phyloP scores from a whole-genome alignment of 2,329 filamentous ascomycete genomes.

The Trichoderma atrobrunneum region DNA sequence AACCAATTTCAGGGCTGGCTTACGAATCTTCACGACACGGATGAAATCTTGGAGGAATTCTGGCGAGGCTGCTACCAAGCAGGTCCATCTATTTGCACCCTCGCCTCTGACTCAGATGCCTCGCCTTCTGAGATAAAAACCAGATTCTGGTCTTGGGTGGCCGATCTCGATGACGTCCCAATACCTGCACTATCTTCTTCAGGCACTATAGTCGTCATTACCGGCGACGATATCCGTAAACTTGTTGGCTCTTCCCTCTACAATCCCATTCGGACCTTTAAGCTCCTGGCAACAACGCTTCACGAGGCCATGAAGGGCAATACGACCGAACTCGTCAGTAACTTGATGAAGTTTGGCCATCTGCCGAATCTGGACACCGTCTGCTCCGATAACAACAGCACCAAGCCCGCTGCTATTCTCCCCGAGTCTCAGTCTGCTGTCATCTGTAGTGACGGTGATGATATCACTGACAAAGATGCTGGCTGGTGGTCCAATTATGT shows the following conservation, averaged over 20 bases:
- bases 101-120: neutral
- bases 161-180: neutral
- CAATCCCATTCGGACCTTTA: neutral
- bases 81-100: neutral
- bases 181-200: neutral
- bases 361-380: neutral
- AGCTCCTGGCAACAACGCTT: neutral
- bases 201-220: neutral
- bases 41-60: neutral
- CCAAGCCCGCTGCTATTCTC: neutral
- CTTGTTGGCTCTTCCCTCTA: neutral
- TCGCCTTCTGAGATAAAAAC: neutral
- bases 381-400: neutral
- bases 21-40: neutral
- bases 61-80: neutral
- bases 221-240: neutral
- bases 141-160: neutral
- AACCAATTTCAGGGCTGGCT: conserved; percentile 1
- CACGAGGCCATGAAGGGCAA: neutral
- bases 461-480: neutral
- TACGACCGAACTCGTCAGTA: neutral
- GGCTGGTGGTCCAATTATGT: neutral
- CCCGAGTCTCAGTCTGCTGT: neutral
- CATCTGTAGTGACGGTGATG: neutral
- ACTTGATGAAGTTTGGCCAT: neutral